Evolutionary conservation across 495 filamentous ascomycete species (phyloP).

Genomic region (Pseudoneurospora amorphoporcata): DNA sequence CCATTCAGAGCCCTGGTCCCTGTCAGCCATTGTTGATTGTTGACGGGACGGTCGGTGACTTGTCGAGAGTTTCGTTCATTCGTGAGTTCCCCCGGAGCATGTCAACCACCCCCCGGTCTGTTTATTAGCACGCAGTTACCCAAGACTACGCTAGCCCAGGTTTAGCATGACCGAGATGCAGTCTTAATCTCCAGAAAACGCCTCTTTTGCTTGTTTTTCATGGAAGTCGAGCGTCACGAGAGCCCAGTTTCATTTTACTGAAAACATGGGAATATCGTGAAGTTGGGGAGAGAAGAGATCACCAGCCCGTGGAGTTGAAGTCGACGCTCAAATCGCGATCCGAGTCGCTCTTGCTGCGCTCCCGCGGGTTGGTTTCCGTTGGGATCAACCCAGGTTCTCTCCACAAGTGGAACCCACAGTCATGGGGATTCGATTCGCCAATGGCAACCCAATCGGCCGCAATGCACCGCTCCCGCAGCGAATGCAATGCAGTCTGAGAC

Average conservation of each 20-base stretch:
- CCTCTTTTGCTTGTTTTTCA: background rate
- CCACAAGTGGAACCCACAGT: background rate
- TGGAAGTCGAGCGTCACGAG: background rate
- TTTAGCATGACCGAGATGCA: background rate
- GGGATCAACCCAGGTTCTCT: background rate
- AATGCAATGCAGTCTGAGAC: background rate
- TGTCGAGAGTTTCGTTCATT: background rate
- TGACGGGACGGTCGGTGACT: background rate
- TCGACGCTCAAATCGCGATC: background rate
- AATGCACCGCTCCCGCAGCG: background rate
- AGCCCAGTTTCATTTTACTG: background rate
- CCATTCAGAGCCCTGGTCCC: background rate
- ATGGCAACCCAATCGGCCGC: background rate
- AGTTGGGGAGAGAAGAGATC: background rate
- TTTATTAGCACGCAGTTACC: background rate
- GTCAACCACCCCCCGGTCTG: background rate
- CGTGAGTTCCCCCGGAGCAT: background rate
- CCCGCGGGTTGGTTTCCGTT: background rate
- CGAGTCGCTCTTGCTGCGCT: background rate
- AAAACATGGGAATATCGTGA: background rate
- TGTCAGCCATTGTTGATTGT: background rate
- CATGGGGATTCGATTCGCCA: background rate
- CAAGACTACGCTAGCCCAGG: background rate
- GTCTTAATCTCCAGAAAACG: background rate
- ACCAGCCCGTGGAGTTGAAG: background rate